Evolutionary conservation across 2,329 filamentous ascomycete genomes (phyloP).

Genomic region (Cladosporium oxysporum): DNA sequence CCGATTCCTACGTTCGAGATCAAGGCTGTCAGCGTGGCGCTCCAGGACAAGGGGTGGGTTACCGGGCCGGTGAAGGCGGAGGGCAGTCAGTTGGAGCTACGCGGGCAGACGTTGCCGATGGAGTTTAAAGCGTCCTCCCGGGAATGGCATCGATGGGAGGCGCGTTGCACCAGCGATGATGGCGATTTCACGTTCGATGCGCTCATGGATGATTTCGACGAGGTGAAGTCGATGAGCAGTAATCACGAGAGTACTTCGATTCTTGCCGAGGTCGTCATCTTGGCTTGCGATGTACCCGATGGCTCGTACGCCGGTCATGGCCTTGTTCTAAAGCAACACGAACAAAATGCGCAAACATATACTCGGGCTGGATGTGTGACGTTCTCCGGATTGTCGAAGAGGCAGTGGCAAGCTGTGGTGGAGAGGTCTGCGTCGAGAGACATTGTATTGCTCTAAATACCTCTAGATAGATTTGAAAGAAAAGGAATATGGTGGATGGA

Average conservation of each 20-base stretch:
- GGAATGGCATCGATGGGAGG: background rate
- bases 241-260: background rate
- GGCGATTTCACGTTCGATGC: background rate
- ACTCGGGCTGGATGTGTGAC: background rate
- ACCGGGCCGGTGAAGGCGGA: background rate
- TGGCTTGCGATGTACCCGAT: slow-evolving; percentile 1
- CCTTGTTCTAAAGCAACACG: background rate
- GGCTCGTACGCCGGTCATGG: background rate
- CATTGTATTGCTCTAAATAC: background rate
- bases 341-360: background rate
- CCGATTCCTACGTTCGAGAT: background rate
- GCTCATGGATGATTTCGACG: background rate
- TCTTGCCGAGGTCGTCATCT: background rate
- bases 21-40: background rate
- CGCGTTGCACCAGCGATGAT: background rate
- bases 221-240: background rate
- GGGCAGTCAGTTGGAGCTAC: background rate
- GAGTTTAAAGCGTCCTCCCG: background rate
- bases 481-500: background rate
- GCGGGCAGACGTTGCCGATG: background rate
- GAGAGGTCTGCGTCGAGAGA: background rate
- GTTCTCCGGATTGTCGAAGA: background rate
- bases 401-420: background rate
- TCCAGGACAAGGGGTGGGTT: background rate
- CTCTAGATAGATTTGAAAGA: background rate